Conservation (phyloP, 2,329 filamentous ascomycete species). For the Colletotrichum lupini region DNA sequence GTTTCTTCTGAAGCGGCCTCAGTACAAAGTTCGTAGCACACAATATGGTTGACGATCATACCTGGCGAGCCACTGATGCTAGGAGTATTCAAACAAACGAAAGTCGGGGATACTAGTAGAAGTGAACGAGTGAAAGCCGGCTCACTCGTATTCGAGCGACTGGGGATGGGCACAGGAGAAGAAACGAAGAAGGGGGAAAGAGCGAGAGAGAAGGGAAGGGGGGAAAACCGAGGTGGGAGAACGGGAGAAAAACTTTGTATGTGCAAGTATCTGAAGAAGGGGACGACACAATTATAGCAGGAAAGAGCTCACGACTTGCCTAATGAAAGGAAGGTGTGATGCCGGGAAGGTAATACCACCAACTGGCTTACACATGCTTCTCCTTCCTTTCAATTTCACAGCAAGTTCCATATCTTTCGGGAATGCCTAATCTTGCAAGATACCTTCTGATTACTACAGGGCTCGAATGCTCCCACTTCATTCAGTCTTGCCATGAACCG, state of each 20-base stretch:
- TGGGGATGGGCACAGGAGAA: background rate
- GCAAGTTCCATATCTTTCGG: background rate
- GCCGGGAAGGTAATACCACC: background rate
- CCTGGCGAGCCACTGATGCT: background rate
- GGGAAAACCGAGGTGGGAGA: background rate
- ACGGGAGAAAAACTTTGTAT: background rate
- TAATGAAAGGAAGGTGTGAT: too few species aligned
- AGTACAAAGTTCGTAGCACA: background rate
- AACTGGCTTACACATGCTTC: background rate
- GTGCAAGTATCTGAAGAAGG: background rate
- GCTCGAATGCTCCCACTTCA: background rate
- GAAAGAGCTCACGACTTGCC: background rate
- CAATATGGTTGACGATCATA: background rate
- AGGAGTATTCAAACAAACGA: conserved; percentile 1
- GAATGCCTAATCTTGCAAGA: background rate
- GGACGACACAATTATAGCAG: conserved; percentile 23
- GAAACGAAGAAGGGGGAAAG: background rate
- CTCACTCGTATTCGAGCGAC: background rate
- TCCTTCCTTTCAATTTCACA: background rate
- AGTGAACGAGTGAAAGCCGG: conserved; percentile 8
- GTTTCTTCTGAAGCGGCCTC: background rate
- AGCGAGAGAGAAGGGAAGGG: too few species aligned
- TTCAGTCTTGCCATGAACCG: background rate
- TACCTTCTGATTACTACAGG: background rate
- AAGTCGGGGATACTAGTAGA: background rate